Percentiles rank a stretch among this genome's conserved stretches.
These are phyloP conservation scores for Hypoxylon sp. DNA, from an alignment of 2,329 filamentous ascomycete species.

Conservation along the genomic window DNA sequence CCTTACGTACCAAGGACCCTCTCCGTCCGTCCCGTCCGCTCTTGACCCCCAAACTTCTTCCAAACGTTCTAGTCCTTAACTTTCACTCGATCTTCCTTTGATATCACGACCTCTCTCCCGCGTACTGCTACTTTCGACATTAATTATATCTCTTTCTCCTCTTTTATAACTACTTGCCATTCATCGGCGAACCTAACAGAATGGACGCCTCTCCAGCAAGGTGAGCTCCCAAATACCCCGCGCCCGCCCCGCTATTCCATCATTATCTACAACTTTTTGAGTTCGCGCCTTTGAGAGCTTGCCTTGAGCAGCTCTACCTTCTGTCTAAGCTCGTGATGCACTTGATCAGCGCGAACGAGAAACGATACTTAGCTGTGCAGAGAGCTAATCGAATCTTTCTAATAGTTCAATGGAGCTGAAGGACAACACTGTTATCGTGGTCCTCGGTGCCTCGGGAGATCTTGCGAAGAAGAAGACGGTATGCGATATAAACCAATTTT, in stretches of 20 bases:
- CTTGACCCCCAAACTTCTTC: conserved; percentile 36
- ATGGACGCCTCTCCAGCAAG: conserved; percentile 52
- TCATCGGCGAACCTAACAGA: conserved; percentile 40
- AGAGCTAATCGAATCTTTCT: conserved; percentile 55
- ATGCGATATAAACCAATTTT: conserved; percentile 55
- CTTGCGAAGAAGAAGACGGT: conserved; percentile 99
- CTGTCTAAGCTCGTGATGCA: conserved; percentile 1
- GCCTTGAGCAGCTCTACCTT: conserved; percentile 27
- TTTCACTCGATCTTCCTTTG: conserved; percentile 34
- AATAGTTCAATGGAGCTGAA: conserved; percentile 91
- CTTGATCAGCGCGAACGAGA: background rate
- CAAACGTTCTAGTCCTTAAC: conserved; percentile 28
- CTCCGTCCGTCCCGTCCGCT: conserved; percentile 42
- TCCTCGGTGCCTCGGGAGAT: conserved; percentile 97
- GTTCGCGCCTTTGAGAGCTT: conserved; percentile 29
- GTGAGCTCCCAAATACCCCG: conserved; percentile 53
- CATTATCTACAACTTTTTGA: conserved; percentile 36
- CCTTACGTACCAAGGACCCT: conserved; percentile 16
- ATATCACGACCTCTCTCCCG: conserved; percentile 1
- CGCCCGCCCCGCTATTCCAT: conserved; percentile 55
- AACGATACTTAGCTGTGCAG: conserved; percentile 41
- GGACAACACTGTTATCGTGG: conserved; percentile 97
- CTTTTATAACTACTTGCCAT: conserved; percentile 18
- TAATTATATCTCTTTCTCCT: conserved; percentile 23
- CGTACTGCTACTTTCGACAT: conserved; percentile 25